phyloP scores from a whole-genome alignment of 1,284 basidiomycete species.

The Leucoagaricus sp. region DNA sequence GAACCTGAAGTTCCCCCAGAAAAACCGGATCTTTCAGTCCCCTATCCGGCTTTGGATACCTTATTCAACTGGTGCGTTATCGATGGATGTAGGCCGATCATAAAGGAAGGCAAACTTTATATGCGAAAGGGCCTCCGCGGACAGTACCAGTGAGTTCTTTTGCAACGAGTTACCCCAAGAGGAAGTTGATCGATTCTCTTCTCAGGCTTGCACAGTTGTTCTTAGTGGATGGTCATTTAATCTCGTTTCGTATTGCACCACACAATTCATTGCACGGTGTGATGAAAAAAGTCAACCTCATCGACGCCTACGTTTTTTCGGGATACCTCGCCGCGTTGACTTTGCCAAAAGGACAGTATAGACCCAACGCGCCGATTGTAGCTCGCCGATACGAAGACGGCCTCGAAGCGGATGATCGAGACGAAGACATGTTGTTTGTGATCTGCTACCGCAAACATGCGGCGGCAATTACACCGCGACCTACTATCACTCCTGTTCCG shows the following conservation, averaged over 20 bases:
- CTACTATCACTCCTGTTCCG: slow-evolving; percentile 19
- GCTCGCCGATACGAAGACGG: slow-evolving; percentile 80
- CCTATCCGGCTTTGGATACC: slow-evolving; percentile 56
- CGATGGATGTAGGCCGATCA: slow-evolving; percentile 71
- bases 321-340: slow-evolving; percentile 74
- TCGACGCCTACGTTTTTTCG: slow-evolving; percentile 78
- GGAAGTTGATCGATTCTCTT: slow-evolving; percentile 4
- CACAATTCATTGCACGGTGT: slow-evolving; percentile 51
- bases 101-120: slow-evolving; percentile 71
- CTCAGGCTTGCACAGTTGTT: slow-evolving; percentile 68
- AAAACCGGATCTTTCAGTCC: slow-evolving; percentile 49
- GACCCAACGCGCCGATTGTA: slow-evolving; percentile 47
- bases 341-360: slow-evolving; percentile 61
- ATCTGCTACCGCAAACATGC: slow-evolving; percentile 59
- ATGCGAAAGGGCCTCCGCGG: slow-evolving; percentile 66
- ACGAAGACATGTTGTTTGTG: slow-evolving; percentile 76
- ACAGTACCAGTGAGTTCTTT: slow-evolving; percentile 59
- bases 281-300: slow-evolving; percentile 56
- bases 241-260: slow-evolving; percentile 60
- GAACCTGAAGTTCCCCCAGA: slow-evolving; percentile 48
- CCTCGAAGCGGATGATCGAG: slow-evolving; percentile 73
- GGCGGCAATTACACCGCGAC: slow-evolving; percentile 24
- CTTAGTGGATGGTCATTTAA: slow-evolving; percentile 64
- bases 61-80: slow-evolving; percentile 84
- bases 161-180: not conserved